Conservation (phyloP, 345 rosid species). For the Litchi chinensis region DNA sequence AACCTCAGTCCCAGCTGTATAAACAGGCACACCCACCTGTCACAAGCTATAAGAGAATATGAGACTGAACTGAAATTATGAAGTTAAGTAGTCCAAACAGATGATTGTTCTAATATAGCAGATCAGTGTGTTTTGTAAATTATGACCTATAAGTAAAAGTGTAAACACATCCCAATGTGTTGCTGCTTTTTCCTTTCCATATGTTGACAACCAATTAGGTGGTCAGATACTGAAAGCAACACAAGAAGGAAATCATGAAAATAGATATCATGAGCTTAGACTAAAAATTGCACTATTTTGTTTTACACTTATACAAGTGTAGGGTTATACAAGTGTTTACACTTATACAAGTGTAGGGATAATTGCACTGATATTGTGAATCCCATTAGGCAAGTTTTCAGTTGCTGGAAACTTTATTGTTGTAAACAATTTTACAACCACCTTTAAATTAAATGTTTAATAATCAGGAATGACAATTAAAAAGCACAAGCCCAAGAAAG, state of each 20-base stretch:
- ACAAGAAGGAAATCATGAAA: neutral
- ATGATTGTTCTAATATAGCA: neutral
- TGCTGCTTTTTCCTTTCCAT: neutral
- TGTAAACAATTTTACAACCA: neutral
- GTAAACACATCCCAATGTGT: neutral
- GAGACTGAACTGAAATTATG: constrained; percentile 18
- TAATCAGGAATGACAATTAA: neutral
- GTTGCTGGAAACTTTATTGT: neutral
- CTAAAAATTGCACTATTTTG: neutral
- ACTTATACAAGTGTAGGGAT: neutral
- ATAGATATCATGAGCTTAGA: neutral
- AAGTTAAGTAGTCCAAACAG: constrained; percentile 4
- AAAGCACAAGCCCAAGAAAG: neutral
- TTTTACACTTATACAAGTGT: too few species aligned
- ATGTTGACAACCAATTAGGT: neutral
- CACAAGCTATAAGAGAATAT: constrained; percentile 40
- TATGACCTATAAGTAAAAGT: neutral
- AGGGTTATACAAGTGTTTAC: too few species aligned
- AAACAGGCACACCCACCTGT: constrained; percentile 93
- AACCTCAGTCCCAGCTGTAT: constrained; percentile 79
- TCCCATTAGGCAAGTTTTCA: neutral
- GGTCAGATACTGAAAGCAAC: neutral
- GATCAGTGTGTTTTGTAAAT: neutral
- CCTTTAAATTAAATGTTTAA: neutral
- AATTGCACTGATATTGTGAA: neutral